Conservation (phyloP, 2,329 filamentous ascomycete species). For the Curvularia sp. region DNA sequence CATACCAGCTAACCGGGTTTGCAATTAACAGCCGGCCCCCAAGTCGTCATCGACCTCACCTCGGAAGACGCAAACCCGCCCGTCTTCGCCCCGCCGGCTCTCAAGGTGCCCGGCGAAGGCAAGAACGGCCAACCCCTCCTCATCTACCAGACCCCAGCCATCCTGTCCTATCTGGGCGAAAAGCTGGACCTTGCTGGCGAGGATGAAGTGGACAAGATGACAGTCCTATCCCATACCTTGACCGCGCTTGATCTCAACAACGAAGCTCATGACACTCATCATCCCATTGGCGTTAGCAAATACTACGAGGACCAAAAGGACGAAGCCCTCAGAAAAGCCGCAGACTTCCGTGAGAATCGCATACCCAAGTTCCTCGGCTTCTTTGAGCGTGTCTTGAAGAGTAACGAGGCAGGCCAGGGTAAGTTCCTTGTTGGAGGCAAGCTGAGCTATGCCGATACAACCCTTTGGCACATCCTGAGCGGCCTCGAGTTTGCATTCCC, state of each 20-base stretch:
- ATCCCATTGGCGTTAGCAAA: conserved; percentile 65
- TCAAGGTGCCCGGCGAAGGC: conserved; percentile 59
- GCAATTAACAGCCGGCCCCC: conserved; percentile 44
- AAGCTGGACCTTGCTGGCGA: conserved; percentile 64
- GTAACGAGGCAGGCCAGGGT: conserved; percentile 63
- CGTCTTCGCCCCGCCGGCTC: conserved; percentile 69
- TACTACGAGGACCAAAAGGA: conserved; percentile 80
- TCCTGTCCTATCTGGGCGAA: conserved; percentile 72
- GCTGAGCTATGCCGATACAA: conserved; percentile 75
- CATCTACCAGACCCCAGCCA: conserved; percentile 74
- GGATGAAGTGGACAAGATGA: conserved; percentile 59
- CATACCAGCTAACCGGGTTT: not conserved
- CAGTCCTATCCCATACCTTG: conserved; percentile 68
- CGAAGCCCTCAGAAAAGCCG: conserved; percentile 65
- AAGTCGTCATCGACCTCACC: conserved; percentile 59
- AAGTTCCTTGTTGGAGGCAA: conserved; percentile 70
- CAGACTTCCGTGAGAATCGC: conserved; percentile 65
- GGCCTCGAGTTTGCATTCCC: conserved; percentile 71
- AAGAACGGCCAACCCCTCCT: conserved; percentile 63
- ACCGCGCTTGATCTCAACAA: conserved; percentile 76
- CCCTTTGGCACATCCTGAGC: conserved; percentile 71
- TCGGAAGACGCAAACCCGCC: conserved; percentile 66
- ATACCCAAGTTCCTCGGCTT: conserved; percentile 76
- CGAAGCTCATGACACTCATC: conserved; percentile 78
- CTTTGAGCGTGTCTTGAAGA: conserved; percentile 70